Evolutionary conservation across 2,329 filamentous ascomycete genomes (phyloP).

Genomic region (Alternaria ethzedia): DNA sequence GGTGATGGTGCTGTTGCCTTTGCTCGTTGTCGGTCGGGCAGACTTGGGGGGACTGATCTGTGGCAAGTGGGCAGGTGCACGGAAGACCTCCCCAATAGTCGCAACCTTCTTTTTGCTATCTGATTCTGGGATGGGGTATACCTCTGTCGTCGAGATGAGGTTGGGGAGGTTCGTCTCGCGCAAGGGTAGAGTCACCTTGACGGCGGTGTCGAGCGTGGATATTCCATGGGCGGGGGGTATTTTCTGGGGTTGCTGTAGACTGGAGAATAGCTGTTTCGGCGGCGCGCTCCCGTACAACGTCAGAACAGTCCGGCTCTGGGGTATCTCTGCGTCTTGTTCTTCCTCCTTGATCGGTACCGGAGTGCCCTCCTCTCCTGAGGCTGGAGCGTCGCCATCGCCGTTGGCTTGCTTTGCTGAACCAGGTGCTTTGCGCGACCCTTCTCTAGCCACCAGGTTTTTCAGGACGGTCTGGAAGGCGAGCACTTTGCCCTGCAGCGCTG

Average conservation of each 20-base stretch:
- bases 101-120: conserved; percentile 58
- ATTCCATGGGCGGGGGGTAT: conserved; percentile 40
- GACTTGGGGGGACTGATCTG: conserved; percentile 74
- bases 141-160: conserved; percentile 73
- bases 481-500: conserved; percentile 35
- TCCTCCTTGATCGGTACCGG: conserved; percentile 30
- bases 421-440: conserved; percentile 31
- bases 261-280: conserved; percentile 83
- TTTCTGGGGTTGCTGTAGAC: conserved; percentile 67
- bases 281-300: conserved; percentile 77
- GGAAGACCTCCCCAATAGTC: conserved; percentile 76
- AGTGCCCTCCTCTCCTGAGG: conserved; percentile 17
- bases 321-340: conserved; percentile 27
- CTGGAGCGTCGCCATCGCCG: conserved; percentile 10
- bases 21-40: conserved; percentile 71
- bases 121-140: conserved; percentile 61
- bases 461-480: conserved; percentile 45
- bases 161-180: conserved; percentile 73
- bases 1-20: conserved; percentile 55
- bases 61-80: conserved; percentile 69
- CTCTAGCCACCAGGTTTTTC: conserved; percentile 37
- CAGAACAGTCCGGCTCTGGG: conserved; percentile 66
- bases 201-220: conserved; percentile 48
- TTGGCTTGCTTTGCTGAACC: conserved; percentile 9
- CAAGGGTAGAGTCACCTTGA: conserved; percentile 58